Base-by-base conservation (phyloP, 495 filamentous ascomycete species). In the Niebla homalea region DNA sequence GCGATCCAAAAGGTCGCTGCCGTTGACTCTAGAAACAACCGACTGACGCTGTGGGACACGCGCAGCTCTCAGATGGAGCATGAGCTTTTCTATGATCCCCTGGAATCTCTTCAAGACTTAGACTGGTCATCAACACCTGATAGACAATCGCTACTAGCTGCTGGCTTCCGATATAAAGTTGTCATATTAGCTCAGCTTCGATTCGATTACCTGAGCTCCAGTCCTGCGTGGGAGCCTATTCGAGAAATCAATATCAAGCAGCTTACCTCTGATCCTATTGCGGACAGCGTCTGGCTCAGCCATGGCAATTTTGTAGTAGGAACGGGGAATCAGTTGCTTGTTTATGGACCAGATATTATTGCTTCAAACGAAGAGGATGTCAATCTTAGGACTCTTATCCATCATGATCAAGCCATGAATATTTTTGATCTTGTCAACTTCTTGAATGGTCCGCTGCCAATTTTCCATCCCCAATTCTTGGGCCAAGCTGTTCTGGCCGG, bases 61-160 rank as follows among this genome's bases (percentile, higher is more conserved):
- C 78, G 80, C 55, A 85, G 83, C 43, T 79, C 79, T 2, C 83
- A 87, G 60, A 69, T 97, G 2, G 90, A 97, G 63, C 88, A 84
- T 60, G 72, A 81, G 47, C 77, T 88, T 50, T 72, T 78, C 39
- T 92, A 87, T 56, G 77, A 82, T 50, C 68, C 72, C 19, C 70
- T 80, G 51, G 86, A 93, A 51, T 75, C 75, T 15, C 89, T 97
- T 32, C 74, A 79, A 54, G 90, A 95, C 59, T 74, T 96, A 7
- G 89, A 95, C 60, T 97, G 90, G 90, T 90, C 89, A 1, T 89
- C 85, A 7, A 95, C 90, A 0, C 88, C 90, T 0, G 88, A 94
- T 57, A 79, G 77, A 55, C 90, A 96, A 61, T 90, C 87, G 2
- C 86, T 97, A 50, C 75, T 97, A 12, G 86, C 90, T 7, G 86